Conservation (phyloP, 345 rosid genomes). For the Durio zibethinus region DNA sequence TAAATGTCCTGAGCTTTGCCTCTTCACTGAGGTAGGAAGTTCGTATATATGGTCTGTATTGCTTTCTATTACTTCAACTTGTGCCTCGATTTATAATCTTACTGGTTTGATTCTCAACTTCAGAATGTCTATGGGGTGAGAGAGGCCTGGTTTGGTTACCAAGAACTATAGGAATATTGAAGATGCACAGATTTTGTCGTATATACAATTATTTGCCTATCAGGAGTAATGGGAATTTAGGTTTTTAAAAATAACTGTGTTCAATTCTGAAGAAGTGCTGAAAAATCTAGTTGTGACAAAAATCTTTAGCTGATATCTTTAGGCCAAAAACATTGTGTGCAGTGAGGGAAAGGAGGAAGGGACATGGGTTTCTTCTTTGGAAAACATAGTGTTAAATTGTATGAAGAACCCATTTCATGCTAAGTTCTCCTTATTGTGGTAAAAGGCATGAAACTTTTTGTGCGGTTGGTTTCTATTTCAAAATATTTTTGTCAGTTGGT, state of each 20-base stretch:
- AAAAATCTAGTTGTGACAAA: neutral
- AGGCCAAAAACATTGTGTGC: neutral
- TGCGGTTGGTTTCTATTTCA: neutral
- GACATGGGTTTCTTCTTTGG: neutral
- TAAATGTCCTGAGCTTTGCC: slow-evolving; percentile 75
- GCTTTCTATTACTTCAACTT: neutral
- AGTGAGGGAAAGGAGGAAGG: neutral
- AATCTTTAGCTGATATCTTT: neutral
- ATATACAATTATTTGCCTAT: neutral
- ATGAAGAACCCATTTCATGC: neutral
- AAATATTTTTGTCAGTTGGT: neutral
- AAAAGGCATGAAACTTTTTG: neutral
- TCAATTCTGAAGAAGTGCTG: neutral
- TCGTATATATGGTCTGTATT: neutral
- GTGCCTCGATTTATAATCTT: neutral
- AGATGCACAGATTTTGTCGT: neutral
- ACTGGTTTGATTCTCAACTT: neutral
- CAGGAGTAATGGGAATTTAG: neutral
- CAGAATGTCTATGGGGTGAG: neutral
- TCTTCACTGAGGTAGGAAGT: slow-evolving; percentile 63
- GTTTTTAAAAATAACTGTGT: neutral
- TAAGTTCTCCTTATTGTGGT: neutral
- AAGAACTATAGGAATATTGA: neutral
- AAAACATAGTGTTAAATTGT: neutral
- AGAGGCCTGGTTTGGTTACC: neutral